A percentile compares a stretch with the other conserved stretches of the same genome.
These are phyloP conservation scores for Lecanicillium sp. DNA, from an alignment of 2,329 filamentous ascomycete genomes.

Conservation along the genomic window DNA sequence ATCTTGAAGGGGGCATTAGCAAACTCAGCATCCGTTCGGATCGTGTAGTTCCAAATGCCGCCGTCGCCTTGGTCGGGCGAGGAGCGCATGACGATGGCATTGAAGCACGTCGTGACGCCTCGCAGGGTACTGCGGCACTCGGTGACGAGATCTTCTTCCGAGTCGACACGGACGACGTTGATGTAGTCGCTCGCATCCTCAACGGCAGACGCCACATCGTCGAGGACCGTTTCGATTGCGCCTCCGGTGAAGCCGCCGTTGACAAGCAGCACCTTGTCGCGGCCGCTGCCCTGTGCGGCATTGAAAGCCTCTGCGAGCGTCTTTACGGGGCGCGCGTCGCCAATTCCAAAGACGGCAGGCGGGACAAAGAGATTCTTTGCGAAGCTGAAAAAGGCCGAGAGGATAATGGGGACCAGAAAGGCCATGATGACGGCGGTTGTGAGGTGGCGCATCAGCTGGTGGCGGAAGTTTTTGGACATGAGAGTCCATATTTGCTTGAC, in stretches of 20 bases:
- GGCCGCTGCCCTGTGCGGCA: constrained; percentile 43
- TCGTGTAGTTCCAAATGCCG: constrained; percentile 76
- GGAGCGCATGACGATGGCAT: constrained; percentile 64
- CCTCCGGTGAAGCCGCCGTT: constrained; percentile 64
- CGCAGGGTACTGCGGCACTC: constrained; percentile 56
- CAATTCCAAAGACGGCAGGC: constrained; percentile 67
- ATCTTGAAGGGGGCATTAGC: constrained; percentile 48
- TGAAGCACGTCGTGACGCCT: constrained; percentile 65
- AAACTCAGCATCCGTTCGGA: constrained; percentile 67
- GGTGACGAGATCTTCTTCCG: constrained; percentile 49
- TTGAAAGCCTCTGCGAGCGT: constrained; percentile 56
- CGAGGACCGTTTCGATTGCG: constrained; percentile 64
- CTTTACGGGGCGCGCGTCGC: constrained; percentile 49
- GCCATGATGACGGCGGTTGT: constrained; percentile 45
- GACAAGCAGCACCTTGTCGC: constrained; percentile 68
- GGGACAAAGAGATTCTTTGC: constrained; percentile 79
- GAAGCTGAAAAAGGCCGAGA: constrained; percentile 56
- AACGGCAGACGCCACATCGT: constrained; percentile 50
- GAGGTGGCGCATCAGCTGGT: constrained; percentile 46
- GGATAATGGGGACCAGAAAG: constrained; percentile 48
- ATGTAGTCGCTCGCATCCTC: constrained; percentile 43
- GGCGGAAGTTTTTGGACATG: constrained; percentile 53
- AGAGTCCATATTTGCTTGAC: constrained; percentile 52
- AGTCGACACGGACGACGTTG: constrained; percentile 43
- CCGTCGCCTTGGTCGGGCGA: constrained; percentile 63